These are phyloP conservation scores for Lactarius akahatsu DNA, from an alignment of 768 basidiomycete species.

Conservation along the genomic window DNA sequence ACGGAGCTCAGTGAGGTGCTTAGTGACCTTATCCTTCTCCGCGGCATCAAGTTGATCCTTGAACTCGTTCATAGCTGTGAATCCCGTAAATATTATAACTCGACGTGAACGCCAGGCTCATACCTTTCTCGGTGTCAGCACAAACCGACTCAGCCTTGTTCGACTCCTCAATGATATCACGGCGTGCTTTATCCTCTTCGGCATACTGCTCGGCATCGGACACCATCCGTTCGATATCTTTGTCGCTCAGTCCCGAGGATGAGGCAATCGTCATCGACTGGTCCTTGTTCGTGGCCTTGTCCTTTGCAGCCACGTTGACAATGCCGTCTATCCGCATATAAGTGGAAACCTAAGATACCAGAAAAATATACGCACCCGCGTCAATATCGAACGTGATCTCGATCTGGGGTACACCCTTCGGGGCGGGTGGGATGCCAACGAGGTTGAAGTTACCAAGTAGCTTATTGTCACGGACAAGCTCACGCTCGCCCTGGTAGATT, in stretches of 20 bases:
- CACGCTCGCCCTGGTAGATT: constrained; percentile 99
- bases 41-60: constrained; percentile 91
- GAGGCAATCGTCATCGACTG: constrained; percentile 98
- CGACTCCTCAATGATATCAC: constrained; percentile 87
- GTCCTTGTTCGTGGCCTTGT: constrained; percentile 87
- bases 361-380: constrained; percentile 56
- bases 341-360: constrained; percentile 5
- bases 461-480: constrained; percentile 98
- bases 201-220: constrained; percentile 91
- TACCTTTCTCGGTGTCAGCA: constrained; percentile 93
- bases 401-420: constrained; percentile 74
- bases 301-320: constrained; percentile 95
- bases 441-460: constrained; percentile 99
- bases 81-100: constrained; percentile 11
- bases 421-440: constrained; percentile 88
- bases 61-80: constrained; percentile 89
- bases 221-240: constrained; percentile 98
- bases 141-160: constrained; percentile 96
- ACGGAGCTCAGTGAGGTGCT: constrained; percentile 82
- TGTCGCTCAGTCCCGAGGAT: constrained; percentile 92
- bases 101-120: constrained; percentile 25
- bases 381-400: constrained; percentile 96
- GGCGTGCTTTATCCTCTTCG: constrained; percentile 88
- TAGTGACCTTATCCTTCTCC: constrained; percentile 93
- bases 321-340: constrained; percentile 66